These are phyloP conservation scores for Serendipita vermifera DNA, from an alignment of 768 basidiomycete genomes.

Conservation along the genomic window DNA sequence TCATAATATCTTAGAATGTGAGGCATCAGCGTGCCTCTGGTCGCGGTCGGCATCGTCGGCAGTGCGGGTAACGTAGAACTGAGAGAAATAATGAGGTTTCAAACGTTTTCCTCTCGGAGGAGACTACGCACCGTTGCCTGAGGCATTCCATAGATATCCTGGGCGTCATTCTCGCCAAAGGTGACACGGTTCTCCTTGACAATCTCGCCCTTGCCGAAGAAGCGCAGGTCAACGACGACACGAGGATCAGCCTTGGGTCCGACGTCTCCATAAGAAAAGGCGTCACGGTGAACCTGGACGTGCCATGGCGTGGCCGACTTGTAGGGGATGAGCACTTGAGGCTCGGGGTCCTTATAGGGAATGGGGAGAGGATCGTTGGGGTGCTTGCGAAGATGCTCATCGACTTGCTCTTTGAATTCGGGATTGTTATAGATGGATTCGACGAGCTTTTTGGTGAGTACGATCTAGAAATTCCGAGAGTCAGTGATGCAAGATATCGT, in stretches of 20 bases:
- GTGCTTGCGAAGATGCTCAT: not conserved
- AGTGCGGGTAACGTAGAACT: not conserved
- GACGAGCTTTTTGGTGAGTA: too few relatives aligned
- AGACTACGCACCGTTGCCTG: slow-evolving; percentile 24
- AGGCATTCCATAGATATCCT: slow-evolving; percentile 25
- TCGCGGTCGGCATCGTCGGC: not conserved
- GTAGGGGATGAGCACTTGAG: slow-evolving; percentile 22
- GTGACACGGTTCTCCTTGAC: slow-evolving; percentile 15
- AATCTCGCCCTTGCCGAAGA: slow-evolving; percentile 19
- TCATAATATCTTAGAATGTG: too few relatives aligned
- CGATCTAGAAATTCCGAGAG: too few relatives aligned
- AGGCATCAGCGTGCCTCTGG: too few relatives aligned
- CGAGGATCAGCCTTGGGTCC: slow-evolving; percentile 23
- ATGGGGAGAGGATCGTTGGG: slow-evolving; percentile 5
- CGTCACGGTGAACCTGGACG: slow-evolving; percentile 26
- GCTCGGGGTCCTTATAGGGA: slow-evolving; percentile 22
- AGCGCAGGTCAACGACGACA: slow-evolving; percentile 25
- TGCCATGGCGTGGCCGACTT: slow-evolving; percentile 20
- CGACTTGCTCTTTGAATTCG: not conserved
- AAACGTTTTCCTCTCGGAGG: slow-evolving; percentile 13
- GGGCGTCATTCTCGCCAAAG: slow-evolving; percentile 16
- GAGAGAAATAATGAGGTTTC: too few relatives aligned
- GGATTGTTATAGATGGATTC: too few relatives aligned
- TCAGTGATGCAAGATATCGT: too few relatives aligned
- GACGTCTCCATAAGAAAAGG: slow-evolving; percentile 26